phyloP scores from a whole-genome alignment of 202 grass and related monocot species.

The Tripidium arundinaceum region DNA sequence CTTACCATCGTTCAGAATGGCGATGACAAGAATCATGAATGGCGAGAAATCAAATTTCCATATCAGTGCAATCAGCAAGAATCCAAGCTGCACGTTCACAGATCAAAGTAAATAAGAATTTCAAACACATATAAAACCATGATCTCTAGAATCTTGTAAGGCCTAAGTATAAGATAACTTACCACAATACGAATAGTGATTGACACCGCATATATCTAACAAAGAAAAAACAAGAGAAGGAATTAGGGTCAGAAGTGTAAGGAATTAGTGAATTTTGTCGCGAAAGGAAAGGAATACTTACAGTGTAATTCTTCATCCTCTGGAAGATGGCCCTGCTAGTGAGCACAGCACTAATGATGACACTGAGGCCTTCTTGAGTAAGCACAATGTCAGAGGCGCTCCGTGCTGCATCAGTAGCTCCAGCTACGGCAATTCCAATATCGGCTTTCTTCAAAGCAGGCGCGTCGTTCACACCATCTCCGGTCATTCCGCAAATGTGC shows the following conservation, averaged over 20 bases:
- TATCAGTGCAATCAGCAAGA: conserved; percentile 59
- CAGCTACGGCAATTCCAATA: conserved; percentile 64
- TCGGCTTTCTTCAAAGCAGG: conserved; percentile 68
- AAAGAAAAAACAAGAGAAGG: neutral
- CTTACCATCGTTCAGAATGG: conserved; percentile 65
- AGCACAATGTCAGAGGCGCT: conserved; percentile 68
- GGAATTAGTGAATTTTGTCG: neutral
- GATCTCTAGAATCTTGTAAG: neutral
- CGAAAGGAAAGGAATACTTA: neutral
- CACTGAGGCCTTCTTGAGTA: conserved; percentile 57
- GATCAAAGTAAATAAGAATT: neutral
- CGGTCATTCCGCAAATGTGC: conserved; percentile 73
- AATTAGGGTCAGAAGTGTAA: neutral
- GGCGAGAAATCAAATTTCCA: conserved; percentile 80
- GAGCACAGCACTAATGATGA: conserved; percentile 68
- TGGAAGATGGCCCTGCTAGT: conserved; percentile 66
- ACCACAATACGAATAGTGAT: conserved; percentile 78
- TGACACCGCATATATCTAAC: conserved; percentile 67
- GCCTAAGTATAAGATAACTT: conserved; percentile 14
- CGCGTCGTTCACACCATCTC: conserved; percentile 65
- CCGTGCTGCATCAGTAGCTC: conserved; percentile 58
- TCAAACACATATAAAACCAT: neutral
- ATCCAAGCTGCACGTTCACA: conserved; percentile 42
- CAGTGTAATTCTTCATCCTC: conserved; percentile 79
- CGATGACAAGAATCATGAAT: conserved; percentile 68